A percentile compares a stretch with the other conserved stretches of the same genome.
Conservation (phyloP, 2,329 filamentous ascomycete genomes). For the Graphilbum ipis-grandicollis region DNA sequence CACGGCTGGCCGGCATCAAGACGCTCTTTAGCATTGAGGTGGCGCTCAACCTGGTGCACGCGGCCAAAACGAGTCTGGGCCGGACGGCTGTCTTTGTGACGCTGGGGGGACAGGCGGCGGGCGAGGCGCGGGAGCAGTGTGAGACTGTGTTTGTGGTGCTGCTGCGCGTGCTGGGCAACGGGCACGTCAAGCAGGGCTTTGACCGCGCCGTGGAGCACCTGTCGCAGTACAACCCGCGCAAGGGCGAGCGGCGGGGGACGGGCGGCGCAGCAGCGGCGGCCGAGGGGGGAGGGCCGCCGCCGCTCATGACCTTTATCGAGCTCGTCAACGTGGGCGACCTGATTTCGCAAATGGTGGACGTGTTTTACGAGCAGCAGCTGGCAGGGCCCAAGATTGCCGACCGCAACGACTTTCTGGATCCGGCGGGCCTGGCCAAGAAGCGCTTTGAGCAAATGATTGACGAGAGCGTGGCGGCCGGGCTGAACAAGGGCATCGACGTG, state of each 20-base stretch:
- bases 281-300: slow-evolving; percentile 47
- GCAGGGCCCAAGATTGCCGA: slow-evolving; percentile 68
- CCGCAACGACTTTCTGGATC: slow-evolving; percentile 85
- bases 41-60: slow-evolving; percentile 73
- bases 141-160: slow-evolving; percentile 74
- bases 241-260: no score
- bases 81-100: slow-evolving; percentile 68
- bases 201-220: slow-evolving; percentile 84
- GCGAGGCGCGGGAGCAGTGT: slow-evolving; percentile 76
- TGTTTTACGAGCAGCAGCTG: slow-evolving; percentile 95
- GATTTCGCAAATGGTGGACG: slow-evolving; percentile 97
- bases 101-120: slow-evolving; percentile 63
- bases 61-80: slow-evolving; percentile 75
- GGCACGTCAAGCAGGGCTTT: slow-evolving; percentile 85
- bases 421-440: slow-evolving; percentile 87
- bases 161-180: slow-evolving; percentile 66
- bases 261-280: not conserved
- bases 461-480: slow-evolving; percentile 82
- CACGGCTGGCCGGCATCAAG: slow-evolving; percentile 82
- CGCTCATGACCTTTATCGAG: slow-evolving; percentile 88
- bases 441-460: slow-evolving; percentile 98
- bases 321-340: slow-evolving; percentile 95
- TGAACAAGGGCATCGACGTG: slow-evolving; percentile 96
- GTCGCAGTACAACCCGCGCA: slow-evolving; percentile 78
- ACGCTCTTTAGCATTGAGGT: slow-evolving; percentile 94